These are phyloP conservation scores for Rhizopogon vinicolor DNA, from an alignment of 768 basidiomycete species.

Conservation along the genomic window DNA sequence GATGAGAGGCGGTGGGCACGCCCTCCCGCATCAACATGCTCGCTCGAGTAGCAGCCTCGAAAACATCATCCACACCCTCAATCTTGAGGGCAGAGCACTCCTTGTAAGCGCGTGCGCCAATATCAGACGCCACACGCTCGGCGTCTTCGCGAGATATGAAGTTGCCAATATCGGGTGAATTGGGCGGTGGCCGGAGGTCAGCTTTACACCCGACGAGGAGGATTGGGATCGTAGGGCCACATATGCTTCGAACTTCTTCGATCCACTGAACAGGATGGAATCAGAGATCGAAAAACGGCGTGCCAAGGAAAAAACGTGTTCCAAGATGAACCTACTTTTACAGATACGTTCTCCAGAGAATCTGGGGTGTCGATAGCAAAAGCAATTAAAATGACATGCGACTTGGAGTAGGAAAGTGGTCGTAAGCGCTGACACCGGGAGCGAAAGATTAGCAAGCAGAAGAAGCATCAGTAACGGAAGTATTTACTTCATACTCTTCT, in stretches of 20 bases:
- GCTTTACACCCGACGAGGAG: slow-evolving; percentile 96
- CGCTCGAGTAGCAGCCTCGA: slow-evolving; percentile 94
- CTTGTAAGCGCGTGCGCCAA: slow-evolving; percentile 92
- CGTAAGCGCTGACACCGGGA: slow-evolving; percentile 66
- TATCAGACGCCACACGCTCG: slow-evolving; percentile 73
- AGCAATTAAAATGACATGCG: slow-evolving; percentile 97
- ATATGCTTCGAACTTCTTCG: slow-evolving; percentile 96
- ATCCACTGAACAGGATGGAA: slow-evolving; percentile 67
- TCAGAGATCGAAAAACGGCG: slow-evolving; percentile 7
- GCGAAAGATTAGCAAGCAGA: slow-evolving; percentile 1
- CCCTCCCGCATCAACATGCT: slow-evolving; percentile 95
- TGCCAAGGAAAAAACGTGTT: slow-evolving; percentile 3
- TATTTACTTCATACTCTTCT: slow-evolving; percentile 90
- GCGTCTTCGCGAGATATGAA: slow-evolving; percentile 79
- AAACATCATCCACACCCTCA: slow-evolving; percentile 94
- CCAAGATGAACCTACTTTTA: slow-evolving; percentile 58
- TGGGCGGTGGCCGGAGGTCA: slow-evolving; percentile 71
- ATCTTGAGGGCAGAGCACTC: slow-evolving; percentile 90
- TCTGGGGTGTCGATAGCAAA: slow-evolving; percentile 96
- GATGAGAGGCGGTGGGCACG: slow-evolving; percentile 49
- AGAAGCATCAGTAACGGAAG: neutral
- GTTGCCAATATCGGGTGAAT: slow-evolving; percentile 41
- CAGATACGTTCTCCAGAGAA: slow-evolving; percentile 91
- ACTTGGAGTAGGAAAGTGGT: slow-evolving; percentile 96
- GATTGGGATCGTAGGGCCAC: slow-evolving; percentile 88